Base-by-base conservation (phyloP, 192 early-diverging fungal genomes). In the Physocladia obscura region DNA sequence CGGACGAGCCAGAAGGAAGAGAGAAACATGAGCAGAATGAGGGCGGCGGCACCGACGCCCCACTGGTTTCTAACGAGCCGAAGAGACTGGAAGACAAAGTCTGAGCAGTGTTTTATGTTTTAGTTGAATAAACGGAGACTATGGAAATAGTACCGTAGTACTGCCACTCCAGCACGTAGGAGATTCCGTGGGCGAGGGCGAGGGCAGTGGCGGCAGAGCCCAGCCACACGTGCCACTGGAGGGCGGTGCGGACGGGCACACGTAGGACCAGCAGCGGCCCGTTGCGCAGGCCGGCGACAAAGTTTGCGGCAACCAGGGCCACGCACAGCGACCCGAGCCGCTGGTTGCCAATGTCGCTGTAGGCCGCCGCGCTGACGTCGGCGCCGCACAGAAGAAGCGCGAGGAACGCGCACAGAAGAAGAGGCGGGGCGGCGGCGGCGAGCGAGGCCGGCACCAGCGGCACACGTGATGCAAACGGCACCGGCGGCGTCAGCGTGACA, bases 1-100 rank as follows among this genome's bases (percentile, higher is more conserved):
- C 85, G 79, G 1, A 87, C 62, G 15, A 81, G 79, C 57, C 74
- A 82, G 8, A 79, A 40, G 2, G 84, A 79, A 21, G 75, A 71
- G 22, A 87, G 32, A 26, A 85, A 67, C n/a, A 87, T 72, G 24
- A 87, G 48, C 61, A 78, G 75, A 1, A 87, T 62, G 4, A 74
- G 63, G 1, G 63, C 57, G n/a, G 81, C 82, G 0, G 78, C 80
- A 0, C 76, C 72, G 6, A 87, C 49, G 19, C 85, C 85, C 51
- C 78, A 81, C 4, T 65, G 73, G 17, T 65, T 65, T 24, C 63
- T 5, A 21, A 52, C 32, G 24, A n/a, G n/a, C n/a, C n/a, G n/a
- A n/a, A n/a, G n/a, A n/a, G n/a, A n/a, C n/a, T n/a, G n/a, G n/a
- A n/a, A n/a, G n/a, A n/a, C n/a, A 31, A 34, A 39, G 34, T 39